Evolutionary conservation across 139 green algal genomes (phyloP).

Genomic region (Zygnema circumcarinatum): DNA sequence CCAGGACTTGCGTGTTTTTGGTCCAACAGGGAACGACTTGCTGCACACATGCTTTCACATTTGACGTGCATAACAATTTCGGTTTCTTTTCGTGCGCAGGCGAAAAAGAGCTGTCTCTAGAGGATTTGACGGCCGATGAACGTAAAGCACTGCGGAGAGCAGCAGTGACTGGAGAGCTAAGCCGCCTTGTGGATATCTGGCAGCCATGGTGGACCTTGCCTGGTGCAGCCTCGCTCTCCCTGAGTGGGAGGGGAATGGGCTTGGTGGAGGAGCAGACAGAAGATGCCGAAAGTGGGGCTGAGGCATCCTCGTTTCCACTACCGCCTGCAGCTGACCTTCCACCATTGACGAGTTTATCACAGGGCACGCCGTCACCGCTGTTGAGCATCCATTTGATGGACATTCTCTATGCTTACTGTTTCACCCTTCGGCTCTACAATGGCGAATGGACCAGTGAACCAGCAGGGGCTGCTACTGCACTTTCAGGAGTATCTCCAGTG

Average conservation of each 20-base stretch:
- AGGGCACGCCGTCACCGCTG: slow-evolving; percentile 12
- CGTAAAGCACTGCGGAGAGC: slow-evolving; percentile 4
- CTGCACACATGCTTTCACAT: too few species aligned
- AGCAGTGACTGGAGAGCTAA: slow-evolving; percentile 38
- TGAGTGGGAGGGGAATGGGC: background rate
- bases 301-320: background rate
- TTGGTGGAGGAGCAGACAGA: background rate
- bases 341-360: background rate
- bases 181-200: slow-evolving; percentile 30
- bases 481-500: slow-evolving; percentile 23
- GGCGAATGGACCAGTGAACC: slow-evolving; percentile 35
- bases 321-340: slow-evolving; percentile 19
- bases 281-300: background rate
- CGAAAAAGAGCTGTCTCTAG: background rate
- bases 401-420: slow-evolving; percentile 46
- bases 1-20: too few species aligned
- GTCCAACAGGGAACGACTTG: too few species aligned
- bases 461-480: background rate
- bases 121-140: slow-evolving; percentile 40
- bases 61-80: too few species aligned
- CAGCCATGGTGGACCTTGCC: slow-evolving; percentile 40
- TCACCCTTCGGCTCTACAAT: slow-evolving; percentile 41
- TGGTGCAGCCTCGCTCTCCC: background rate
- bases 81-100: background rate
- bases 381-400: slow-evolving; percentile 24